Percentiles rank a stretch among this genome's conserved stretches.
Conservation (phyloP, 495 filamentous ascomycete species). For the Podospora conica region DNA sequence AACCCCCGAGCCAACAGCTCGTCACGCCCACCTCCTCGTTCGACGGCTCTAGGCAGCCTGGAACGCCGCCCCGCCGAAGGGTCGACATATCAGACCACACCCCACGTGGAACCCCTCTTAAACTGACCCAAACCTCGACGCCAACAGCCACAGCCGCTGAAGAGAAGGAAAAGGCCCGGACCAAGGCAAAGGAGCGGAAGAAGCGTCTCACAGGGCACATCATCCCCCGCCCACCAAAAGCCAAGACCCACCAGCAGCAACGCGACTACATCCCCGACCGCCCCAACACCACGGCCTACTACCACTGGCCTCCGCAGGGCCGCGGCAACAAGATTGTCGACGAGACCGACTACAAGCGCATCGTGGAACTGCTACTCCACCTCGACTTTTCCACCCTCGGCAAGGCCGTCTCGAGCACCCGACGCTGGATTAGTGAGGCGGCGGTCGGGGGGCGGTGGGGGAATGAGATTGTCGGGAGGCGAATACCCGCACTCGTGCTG, state of each 20-base stretch:
- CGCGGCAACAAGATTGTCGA: constrained; percentile 65
- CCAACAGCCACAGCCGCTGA: constrained; percentile 2
- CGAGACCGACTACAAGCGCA: constrained; percentile 66
- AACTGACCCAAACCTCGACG: constrained; percentile 10
- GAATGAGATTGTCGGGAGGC: constrained; percentile 35
- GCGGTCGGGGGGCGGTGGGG: constrained; percentile 42
- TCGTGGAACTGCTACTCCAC: constrained; percentile 72
- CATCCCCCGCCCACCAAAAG: constrained; percentile 45
- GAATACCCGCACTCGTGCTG: constrained; percentile 2
- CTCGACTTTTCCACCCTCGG: constrained; percentile 73
- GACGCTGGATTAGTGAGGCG: constrained; percentile 59
- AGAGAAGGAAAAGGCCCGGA: not conserved
- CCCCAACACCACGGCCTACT: constrained; percentile 51
- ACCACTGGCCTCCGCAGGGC: constrained; percentile 60
- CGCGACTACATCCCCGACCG: constrained; percentile 32
- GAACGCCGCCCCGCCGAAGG: constrained; percentile 30
- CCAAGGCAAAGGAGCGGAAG: constrained; percentile 23
- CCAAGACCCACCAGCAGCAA: constrained; percentile 45
- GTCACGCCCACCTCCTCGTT: constrained; percentile 20
- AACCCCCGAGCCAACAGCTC: not conserved
- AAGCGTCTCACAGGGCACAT: constrained; percentile 48
- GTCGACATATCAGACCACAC: constrained; percentile 15
- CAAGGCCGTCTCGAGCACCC: constrained; percentile 62
- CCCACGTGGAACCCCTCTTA: constrained; percentile 21
- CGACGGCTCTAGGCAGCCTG: constrained; percentile 22